Base-by-base conservation (phyloP, 2,329 filamentous ascomycete genomes). In the Allantophomopsis lycopodina region DNA sequence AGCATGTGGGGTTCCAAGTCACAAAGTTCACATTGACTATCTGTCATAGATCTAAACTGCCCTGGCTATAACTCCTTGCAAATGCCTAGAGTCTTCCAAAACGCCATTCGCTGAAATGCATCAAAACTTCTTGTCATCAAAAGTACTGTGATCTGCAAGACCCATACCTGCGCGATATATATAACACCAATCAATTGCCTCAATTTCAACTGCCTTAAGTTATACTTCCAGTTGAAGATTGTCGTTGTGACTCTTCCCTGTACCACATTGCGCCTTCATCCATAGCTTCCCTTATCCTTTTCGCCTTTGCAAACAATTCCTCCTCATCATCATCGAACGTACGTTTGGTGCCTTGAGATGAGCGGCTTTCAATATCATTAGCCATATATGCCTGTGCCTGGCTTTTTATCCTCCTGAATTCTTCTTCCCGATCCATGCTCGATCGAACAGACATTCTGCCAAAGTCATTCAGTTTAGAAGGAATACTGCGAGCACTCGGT, bases 251-350 rank as follows among this genome's bases (percentile, higher is more conserved):
- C 34, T 57, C 46, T 33, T 47, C 42, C 32, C 46, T 49, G 33
- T 46, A 52, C 51, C 54, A 58, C 28, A 47, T 39, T n/a, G 43
- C 47, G 11, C 52, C 55, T 40, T 57, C 50, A 38, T 56, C 52
- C 54, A 57, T 55, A 42, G 54, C 46, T 35, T 58, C 53, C 30
- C 53, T 47, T 15, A 58, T 37, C 37, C 47, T 49, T 42, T 50
- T 57, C n/a, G 53, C 51, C 31, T 53, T 45, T 16, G 48, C 52
- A 37, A 57, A 57, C 6, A 57, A 39, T n/a, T 51, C 54, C 14
- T 45, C 45, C 36, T 55, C 53, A 13, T 48, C 45, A 32, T 51
- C 49, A 13, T 30, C 39, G 6, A 36, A 32, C 20, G 12, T 41
- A 39, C 21, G 46, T 41, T 18, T 46, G 37, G 5, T 14, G 18